These are phyloP conservation scores for Niveomyces coronatus DNA, from an alignment of 2,329 filamentous ascomycete species.

Conservation along the genomic window DNA sequence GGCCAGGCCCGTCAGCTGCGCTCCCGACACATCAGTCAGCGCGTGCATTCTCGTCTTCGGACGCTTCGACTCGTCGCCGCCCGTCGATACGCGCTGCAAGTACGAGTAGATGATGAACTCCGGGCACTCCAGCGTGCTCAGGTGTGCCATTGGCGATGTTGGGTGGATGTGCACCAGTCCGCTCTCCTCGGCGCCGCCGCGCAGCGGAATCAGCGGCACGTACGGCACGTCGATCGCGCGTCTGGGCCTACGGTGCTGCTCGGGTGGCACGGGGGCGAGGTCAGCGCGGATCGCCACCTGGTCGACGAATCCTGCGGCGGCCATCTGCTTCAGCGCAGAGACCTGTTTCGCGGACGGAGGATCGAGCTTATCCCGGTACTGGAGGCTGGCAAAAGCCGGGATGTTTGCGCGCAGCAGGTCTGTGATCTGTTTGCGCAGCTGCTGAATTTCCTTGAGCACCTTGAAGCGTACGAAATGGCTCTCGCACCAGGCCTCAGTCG, in stretches of 20 bases:
- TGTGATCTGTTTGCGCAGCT: conserved; percentile 74
- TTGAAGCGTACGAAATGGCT: conserved; percentile 81
- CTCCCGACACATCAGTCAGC: conserved; percentile 66
- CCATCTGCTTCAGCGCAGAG: conserved; percentile 78
- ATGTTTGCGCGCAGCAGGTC: conserved; percentile 70
- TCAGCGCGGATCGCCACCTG: conserved; percentile 89
- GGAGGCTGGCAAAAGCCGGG: conserved; percentile 48
- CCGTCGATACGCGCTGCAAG: conserved; percentile 57
- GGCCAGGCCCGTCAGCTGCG: conserved; percentile 67
- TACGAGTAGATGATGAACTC: conserved; percentile 82
- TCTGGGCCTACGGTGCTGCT: conserved; percentile 56
- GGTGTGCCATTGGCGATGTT: conserved; percentile 64
- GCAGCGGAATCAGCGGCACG: conserved; percentile 66
- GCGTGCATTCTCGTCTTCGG: conserved; percentile 81
- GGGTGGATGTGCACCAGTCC: conserved; percentile 81
- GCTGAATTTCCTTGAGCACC: conserved; percentile 73
- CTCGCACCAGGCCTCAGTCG: conserved; percentile 63
- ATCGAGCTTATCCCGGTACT: conserved; percentile 45
- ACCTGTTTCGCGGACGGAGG: conserved; percentile 58
- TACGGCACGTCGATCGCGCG: conserved; percentile 92
- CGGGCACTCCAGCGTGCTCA: conserved; percentile 63
- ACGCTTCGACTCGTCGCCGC: conserved; percentile 41
- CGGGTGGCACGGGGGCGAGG: conserved; percentile 62
- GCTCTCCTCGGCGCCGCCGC: conserved; percentile 38
- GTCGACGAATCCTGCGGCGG: conserved; percentile 86